Conservation (phyloP, 345 rosid species). For the Kandelia obovata region DNA sequence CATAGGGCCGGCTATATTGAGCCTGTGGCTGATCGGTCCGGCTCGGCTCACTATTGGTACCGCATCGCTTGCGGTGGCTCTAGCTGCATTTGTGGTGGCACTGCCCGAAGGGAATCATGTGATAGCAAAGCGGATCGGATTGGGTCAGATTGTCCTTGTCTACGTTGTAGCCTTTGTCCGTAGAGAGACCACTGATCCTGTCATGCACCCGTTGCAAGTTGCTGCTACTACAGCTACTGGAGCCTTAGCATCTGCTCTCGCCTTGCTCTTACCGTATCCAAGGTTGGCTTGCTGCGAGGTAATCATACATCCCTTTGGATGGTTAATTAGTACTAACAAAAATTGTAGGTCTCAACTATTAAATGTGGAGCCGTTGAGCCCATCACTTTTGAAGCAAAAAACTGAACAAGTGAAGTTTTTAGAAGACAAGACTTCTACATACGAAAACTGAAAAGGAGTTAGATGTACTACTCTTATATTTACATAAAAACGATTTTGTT, state of each 20-base stretch:
- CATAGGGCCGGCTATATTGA: constrained; percentile 59
- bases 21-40: constrained; percentile 66
- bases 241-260: constrained; percentile 63
- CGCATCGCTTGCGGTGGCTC: constrained; percentile 54
- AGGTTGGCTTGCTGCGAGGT: constrained; percentile 74
- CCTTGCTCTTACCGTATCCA: constrained; percentile 71
- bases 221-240: constrained; percentile 80
- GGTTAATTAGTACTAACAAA: neutral
- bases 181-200: constrained; percentile 46
- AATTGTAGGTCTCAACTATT: neutral
- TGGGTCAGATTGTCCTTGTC: constrained; percentile 72
- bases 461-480: too few relatives aligned
- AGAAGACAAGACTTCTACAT: too few relatives aligned
- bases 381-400: too few relatives aligned
- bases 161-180: constrained; percentile 59
- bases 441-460: too few relatives aligned
- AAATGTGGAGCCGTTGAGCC: too few relatives aligned
- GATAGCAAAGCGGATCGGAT: constrained; percentile 65
- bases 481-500: too few relatives aligned
- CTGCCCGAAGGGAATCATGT: constrained; percentile 56
- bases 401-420: too few relatives aligned
- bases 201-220: constrained; percentile 71
- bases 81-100: constrained; percentile 58
- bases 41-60: constrained; percentile 46
- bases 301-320: neutral